These are phyloP conservation scores for Aspergillus fumigatiaffinis DNA, from an alignment of 2,329 filamentous ascomycete genomes.

Conservation along the genomic window DNA sequence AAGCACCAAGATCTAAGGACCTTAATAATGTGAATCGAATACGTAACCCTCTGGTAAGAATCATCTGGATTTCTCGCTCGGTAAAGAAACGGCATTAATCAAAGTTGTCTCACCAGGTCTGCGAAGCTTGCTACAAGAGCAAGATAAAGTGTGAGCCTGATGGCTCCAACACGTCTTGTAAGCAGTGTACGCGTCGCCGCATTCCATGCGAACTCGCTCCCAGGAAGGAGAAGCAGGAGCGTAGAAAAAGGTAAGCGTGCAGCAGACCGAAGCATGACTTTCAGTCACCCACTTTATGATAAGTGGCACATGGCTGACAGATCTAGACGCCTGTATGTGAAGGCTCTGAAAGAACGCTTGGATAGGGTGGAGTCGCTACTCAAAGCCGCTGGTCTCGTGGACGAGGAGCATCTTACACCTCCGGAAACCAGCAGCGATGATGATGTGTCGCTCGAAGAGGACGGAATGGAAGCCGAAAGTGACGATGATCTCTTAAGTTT, in stretches of 20 bases:
- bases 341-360: conserved; percentile 86
- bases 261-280: neutral
- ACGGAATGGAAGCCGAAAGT: conserved; percentile 8
- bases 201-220: conserved; percentile 90
- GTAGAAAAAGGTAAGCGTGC: conserved; percentile 71
- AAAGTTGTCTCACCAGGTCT: conserved; percentile 55
- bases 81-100: conserved; percentile 8
- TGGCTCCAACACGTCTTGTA: conserved; percentile 65
- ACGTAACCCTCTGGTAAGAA: conserved; percentile 22
- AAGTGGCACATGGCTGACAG: conserved; percentile 4
- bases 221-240: conserved; percentile 87
- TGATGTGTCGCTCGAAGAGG: conserved; percentile 14
- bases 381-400: conserved; percentile 74
- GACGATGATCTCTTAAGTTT: conserved; percentile 42
- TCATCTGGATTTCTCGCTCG: neutral
- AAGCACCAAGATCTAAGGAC: conserved; percentile 3
- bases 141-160: conserved; percentile 93
- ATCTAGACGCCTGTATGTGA: conserved; percentile 85
- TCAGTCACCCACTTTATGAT: neutral
- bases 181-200: conserved; percentile 91
- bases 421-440: conserved; percentile 20
- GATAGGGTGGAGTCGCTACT: conserved; percentile 84
- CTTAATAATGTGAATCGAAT: conserved; percentile 8
- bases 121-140: conserved; percentile 86
- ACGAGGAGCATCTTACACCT: conserved; percentile 67